A percentile compares a stretch with the other conserved stretches of the same genome.
These are phyloP conservation scores for Melastoma candidum DNA, from an alignment of 441 rosid genomes.

Conservation along the genomic window DNA sequence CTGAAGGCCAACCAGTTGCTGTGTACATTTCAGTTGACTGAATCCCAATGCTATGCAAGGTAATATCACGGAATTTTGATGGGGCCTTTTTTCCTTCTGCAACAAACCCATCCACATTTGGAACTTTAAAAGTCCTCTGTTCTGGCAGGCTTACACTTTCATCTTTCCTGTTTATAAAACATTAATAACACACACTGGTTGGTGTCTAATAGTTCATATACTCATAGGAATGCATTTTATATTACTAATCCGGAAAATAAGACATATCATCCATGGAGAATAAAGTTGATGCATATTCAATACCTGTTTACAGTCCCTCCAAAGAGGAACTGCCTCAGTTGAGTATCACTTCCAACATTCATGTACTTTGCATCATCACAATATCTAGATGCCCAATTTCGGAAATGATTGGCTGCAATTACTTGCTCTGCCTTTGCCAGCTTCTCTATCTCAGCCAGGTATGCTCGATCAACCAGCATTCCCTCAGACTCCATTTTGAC, in stretches of 20 bases:
- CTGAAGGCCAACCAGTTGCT: constrained; percentile 78
- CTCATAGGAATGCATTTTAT: too few relatives aligned
- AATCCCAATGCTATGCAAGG: constrained; percentile 40
- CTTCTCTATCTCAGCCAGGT: constrained; percentile 81
- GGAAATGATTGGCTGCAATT: constrained; percentile 63
- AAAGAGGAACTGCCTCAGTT: constrained; percentile 73
- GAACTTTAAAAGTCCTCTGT: constrained; percentile 51
- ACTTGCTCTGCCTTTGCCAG: constrained; percentile 80
- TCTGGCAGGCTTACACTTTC: constrained; percentile 31
- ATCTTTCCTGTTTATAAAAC: constrained; percentile 39
- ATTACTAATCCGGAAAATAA: too few relatives aligned
- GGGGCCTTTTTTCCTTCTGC: constrained; percentile 84
- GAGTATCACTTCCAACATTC: constrained; percentile 94
- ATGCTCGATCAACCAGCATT: constrained; percentile 76
- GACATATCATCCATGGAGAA: too few relatives aligned
- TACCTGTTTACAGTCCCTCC: constrained; percentile 74
- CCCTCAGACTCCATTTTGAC: constrained; percentile 87
- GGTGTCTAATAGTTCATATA: constrained; percentile 2
- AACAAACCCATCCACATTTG: constrained; percentile 63
- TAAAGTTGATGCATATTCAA: constrained; percentile 10
- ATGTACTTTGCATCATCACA: constrained; percentile 78
- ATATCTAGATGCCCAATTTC: constrained; percentile 78
- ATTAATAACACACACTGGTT: constrained; percentile 11
- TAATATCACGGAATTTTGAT: constrained; percentile 58
- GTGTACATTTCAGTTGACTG: constrained; percentile 62